phyloP scores from a whole-genome alignment of 495 filamentous ascomycete species.

The Rostrohypoxylon terebratum region DNA sequence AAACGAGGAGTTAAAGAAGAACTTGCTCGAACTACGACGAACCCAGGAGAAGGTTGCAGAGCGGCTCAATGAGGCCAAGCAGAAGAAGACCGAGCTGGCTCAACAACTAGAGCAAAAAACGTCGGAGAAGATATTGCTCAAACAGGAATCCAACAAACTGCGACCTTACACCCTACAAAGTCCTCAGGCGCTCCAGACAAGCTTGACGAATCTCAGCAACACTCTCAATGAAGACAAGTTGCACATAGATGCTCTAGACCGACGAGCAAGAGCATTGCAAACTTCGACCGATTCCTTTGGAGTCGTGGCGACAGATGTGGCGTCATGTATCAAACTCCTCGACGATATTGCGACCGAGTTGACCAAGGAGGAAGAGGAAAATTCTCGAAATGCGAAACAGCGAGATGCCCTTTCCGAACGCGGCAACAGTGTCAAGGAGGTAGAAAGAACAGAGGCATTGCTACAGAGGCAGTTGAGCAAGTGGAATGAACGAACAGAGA shows the following conservation, averaged over 20 bases:
- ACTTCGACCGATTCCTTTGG: conserved; percentile 90
- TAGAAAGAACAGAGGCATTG: conserved; percentile 86
- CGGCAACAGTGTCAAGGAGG: conserved; percentile 87
- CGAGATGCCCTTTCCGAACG: conserved; percentile 87
- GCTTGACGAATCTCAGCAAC: conserved; percentile 83
- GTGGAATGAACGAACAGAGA: conserved; percentile 86
- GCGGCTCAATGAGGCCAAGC: conserved; percentile 78
- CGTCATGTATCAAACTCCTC: conserved; percentile 85
- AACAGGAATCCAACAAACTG: conserved; percentile 87
- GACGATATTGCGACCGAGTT: conserved; percentile 87
- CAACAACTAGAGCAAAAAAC: conserved; percentile 83
- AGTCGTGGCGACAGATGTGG: conserved; percentile 83
- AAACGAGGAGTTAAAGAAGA: conserved; percentile 85
- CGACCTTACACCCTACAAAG: conserved; percentile 91
- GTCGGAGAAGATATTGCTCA: conserved; percentile 65
- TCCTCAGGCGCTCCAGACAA: conserved; percentile 81
- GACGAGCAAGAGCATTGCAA: conserved; percentile 86
- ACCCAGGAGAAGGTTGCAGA: conserved; percentile 83
- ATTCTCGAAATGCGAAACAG: conserved; percentile 78
- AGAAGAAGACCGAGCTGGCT: conserved; percentile 77
- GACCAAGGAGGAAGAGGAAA: conserved; percentile 89
- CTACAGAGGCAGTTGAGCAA: conserved; percentile 85
- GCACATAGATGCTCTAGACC: conserved; percentile 87
- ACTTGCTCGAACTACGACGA: conserved; percentile 77
- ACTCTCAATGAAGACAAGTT: conserved; percentile 79